Base-by-base conservation (phyloP, 1,139 yeast genomes). In the Debaryomyces sp. region DNA sequence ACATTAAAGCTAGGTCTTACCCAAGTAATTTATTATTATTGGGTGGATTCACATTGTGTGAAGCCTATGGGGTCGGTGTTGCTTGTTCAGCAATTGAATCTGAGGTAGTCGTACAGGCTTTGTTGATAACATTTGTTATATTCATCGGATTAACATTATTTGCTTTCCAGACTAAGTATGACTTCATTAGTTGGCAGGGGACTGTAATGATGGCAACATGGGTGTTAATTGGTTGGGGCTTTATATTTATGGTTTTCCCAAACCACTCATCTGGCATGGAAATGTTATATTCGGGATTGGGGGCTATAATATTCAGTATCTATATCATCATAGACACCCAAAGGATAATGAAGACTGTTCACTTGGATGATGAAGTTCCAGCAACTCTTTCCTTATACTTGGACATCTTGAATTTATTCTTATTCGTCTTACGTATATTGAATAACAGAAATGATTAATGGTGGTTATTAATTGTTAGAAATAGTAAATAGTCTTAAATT, bases 281-380 rank as follows among this genome's bases (percentile, higher is more conserved):
- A 59, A 65, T 86, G 56, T 69, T 84, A 5, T 89, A 87, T 68
- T 81, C 92, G 35, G 81, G 84, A 49, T 63, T 85, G 43, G 96
- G 96, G 13, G 94, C 96, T 4, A 60, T 85, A 34, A 70, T 90
- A 6, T 91, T 90, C 67, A 75, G 87, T 21, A 80, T 85, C 7
- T 90, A 87, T 64, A 80, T 90, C 48, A 68, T 90, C 49, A 82
- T 89, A 46, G 97, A 90, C 65, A 90, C 96, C 24, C 96, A 90
- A 68, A 68, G 82, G 54, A 81, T 94, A 46, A 79, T 90, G 82
- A 87, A 89, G 61, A 86, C 85, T 50, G 87, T 81, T 58, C 88
- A 87, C 61, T 86, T 95, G 52, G 97, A 89, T 56, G 97, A 91
- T 59, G 96, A 89, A 58, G 79, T 92, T 17, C 82, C 87, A 26